phyloP scores from a whole-genome alignment of 805 yeast genomes.

The Yarrowia sp. region DNA sequence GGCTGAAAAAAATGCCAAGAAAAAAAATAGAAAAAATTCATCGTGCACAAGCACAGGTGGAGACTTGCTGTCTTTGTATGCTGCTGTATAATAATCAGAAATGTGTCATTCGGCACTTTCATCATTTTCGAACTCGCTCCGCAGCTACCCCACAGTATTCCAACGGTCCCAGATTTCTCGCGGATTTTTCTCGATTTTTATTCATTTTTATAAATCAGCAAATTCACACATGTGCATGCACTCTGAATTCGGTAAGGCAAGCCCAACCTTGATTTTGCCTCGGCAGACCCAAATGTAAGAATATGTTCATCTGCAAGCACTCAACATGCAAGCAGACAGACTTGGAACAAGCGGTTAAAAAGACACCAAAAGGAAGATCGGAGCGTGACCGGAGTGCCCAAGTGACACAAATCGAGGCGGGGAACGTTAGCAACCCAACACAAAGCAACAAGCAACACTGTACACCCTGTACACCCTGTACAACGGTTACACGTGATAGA shows the following conservation, averaged over 20 bases:
- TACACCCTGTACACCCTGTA: too few relatives aligned
- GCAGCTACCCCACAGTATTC: neutral
- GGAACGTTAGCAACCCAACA: neutral
- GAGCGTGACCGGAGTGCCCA: neutral
- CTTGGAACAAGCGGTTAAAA: neutral
- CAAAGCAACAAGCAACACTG: neutral
- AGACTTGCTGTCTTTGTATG: too few relatives aligned
- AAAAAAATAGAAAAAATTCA: too few relatives aligned
- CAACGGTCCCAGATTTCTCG: neutral
- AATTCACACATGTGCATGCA: neutral
- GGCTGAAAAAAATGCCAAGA: neutral
- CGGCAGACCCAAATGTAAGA: slow-evolving; percentile 9
- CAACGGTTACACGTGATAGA: too few relatives aligned
- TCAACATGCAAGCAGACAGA: neutral
- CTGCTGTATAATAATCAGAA: too few relatives aligned
- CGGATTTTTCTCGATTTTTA: neutral
- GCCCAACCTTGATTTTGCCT: neutral
- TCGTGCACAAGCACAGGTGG: too few relatives aligned
- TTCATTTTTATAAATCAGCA: too few relatives aligned
- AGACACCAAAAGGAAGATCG: neutral
- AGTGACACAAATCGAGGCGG: neutral
- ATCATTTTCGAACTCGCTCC: too few relatives aligned
- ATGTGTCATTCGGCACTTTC: too few relatives aligned
- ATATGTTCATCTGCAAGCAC: neutral
- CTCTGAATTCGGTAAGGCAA: slow-evolving; percentile 20